Percentiles rank a stretch among this genome's conserved stretches.
Evolutionary conservation across 2,329 filamentous ascomycete genomes (phyloP).

Genomic region (Stemphylium vesicarium): DNA sequence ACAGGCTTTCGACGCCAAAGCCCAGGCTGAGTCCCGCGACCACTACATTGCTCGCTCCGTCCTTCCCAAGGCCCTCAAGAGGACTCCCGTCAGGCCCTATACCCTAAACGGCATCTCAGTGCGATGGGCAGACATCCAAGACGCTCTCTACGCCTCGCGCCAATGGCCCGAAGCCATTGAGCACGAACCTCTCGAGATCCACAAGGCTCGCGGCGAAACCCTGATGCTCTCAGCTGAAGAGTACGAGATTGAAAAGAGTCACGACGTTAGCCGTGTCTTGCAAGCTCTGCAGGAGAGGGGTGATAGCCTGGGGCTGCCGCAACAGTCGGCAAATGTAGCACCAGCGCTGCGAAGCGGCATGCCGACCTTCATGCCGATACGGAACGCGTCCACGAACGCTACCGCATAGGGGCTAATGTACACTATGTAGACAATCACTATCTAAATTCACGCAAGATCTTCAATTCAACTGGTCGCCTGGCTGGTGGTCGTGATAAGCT

Average conservation of each 20-base stretch:
- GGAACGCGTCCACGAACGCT: conserved; percentile 29
- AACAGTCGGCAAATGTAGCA: background rate
- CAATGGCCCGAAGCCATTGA: conserved; percentile 31
- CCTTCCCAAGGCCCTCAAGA: conserved; percentile 28
- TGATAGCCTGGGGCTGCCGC: background rate
- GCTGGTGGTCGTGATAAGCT: background rate
- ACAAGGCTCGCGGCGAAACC: conserved; percentile 16
- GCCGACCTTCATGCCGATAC: conserved; percentile 19
- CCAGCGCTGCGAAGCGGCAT: conserved; percentile 6
- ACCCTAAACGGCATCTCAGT: conserved; percentile 36
- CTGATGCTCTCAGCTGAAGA: conserved; percentile 27
- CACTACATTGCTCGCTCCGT: conserved; percentile 35
- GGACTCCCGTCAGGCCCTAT: conserved; percentile 28
- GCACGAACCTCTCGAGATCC: conserved; percentile 29
- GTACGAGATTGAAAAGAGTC: conserved; percentile 22
- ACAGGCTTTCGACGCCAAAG: conserved; percentile 32
- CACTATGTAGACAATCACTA: conserved; percentile 4
- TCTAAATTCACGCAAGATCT: background rate
- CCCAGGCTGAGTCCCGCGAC: conserved; percentile 12
- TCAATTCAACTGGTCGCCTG: background rate
- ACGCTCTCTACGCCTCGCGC: conserved; percentile 36
- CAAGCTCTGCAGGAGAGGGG: conserved; percentile 9
- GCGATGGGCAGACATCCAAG: conserved; percentile 43
- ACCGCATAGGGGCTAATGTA: conserved; percentile 13
- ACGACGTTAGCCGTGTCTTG: conserved; percentile 27